These are phyloP conservation scores for Plasmodium knowlesi DNA, from an alignment of 169 alveolate genomes.

Conservation along the genomic window DNA sequence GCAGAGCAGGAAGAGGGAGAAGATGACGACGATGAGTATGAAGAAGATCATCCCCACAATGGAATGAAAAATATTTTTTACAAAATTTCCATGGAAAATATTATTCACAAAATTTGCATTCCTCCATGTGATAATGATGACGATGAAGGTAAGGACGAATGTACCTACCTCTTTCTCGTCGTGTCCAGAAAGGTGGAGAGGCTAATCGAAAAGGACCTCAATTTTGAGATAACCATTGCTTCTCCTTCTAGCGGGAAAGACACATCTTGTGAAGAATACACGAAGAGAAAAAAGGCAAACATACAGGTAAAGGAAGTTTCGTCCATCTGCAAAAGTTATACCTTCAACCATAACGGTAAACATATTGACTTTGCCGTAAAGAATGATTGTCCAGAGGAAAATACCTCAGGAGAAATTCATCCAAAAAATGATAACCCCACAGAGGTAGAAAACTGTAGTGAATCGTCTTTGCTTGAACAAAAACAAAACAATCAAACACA, in stretches of 20 bases:
- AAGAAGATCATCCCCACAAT: background rate
- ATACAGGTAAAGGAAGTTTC: conserved; percentile 17
- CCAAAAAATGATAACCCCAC: background rate
- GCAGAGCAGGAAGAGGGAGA: background rate
- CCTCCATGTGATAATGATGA: background rate
- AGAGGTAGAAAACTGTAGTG: background rate
- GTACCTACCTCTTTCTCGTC: conserved; percentile 25
- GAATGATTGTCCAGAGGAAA: background rate
- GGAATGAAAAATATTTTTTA: background rate
- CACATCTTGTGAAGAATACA: background rate
- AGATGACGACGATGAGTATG: background rate
- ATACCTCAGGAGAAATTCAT: background rate
- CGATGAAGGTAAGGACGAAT: background rate
- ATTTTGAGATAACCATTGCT: conserved; percentile 16
- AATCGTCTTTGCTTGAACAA: background rate
- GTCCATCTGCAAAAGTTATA: conserved; percentile 24
- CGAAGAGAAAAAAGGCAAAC: background rate
- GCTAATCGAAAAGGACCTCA: background rate
- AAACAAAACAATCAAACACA: background rate
- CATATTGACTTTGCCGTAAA: background rate
- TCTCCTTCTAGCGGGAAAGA: background rate
- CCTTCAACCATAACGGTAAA: background rate
- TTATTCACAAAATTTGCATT: conserved; percentile 21
- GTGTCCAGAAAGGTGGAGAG: conserved; percentile 12
- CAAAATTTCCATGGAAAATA: conserved; percentile 29